A percentile compares a stretch with the other conserved stretches of the same genome.
Conservation (phyloP, 768 basidiomycete genomes). For the Cyathus striatus region DNA sequence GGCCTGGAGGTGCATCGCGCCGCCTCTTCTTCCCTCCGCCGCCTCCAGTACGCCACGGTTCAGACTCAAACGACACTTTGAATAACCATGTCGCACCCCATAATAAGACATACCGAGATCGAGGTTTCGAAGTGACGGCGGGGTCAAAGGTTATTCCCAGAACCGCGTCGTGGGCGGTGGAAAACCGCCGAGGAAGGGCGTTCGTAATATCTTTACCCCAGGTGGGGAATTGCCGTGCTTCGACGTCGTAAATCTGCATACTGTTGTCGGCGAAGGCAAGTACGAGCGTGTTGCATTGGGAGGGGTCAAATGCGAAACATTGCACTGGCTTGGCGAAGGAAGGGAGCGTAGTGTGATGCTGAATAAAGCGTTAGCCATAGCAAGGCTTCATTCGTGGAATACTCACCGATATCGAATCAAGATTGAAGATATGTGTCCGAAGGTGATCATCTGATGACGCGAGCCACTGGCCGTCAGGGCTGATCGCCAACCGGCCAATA, state of each 20-base stretch:
- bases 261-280: slow-evolving; percentile 80
- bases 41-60: slow-evolving; percentile 1
- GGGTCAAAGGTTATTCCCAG: slow-evolving; percentile 70
- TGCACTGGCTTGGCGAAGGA: slow-evolving; percentile 70
- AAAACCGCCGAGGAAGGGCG: slow-evolving; percentile 57
- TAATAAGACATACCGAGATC: slow-evolving; percentile 45
- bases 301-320: slow-evolving; percentile 69
- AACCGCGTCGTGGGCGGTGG: slow-evolving; percentile 65
- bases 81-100: slow-evolving; percentile 90
- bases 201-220: slow-evolving; percentile 65
- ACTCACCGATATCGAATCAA: slow-evolving; percentile 70
- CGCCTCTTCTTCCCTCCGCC: slow-evolving; percentile 43
- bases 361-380: slow-evolving; percentile 6
- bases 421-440: slow-evolving; percentile 77
- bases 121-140: slow-evolving; percentile 13
- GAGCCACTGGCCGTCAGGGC: slow-evolving; percentile 88
- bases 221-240: slow-evolving; percentile 63
- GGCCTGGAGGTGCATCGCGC: slow-evolving; percentile 21
- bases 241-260: slow-evolving; percentile 84
- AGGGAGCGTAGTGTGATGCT: slow-evolving; percentile 85
- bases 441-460: slow-evolving; percentile 68
- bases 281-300: slow-evolving; percentile 59
- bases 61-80: slow-evolving; percentile 36
- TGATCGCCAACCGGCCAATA: slow-evolving; percentile 63
- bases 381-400: slow-evolving; percentile 2